These are phyloP conservation scores for Halenospora varia DNA, from an alignment of 495 filamentous ascomycete species.

Conservation along the genomic window DNA sequence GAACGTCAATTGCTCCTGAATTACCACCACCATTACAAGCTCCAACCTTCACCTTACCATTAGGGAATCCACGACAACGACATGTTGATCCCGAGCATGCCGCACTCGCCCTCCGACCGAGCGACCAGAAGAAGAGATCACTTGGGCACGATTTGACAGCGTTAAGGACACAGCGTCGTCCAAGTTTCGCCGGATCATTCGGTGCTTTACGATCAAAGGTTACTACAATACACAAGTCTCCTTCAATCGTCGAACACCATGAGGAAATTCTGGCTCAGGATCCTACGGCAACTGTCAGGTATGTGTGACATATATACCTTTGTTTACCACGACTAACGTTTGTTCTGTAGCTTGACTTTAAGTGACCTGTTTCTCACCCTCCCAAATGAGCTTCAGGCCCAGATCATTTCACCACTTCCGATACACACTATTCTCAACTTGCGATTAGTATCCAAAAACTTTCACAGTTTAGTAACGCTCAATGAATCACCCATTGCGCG, in stretches of 20 bases:
- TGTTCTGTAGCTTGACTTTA: constrained; percentile 22
- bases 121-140: constrained; percentile 26
- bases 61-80: constrained; percentile 22
- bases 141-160: constrained; percentile 25
- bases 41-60: constrained; percentile 22
- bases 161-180: constrained; percentile 23
- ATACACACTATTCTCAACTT: constrained; percentile 49
- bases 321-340: constrained; percentile 1
- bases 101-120: constrained; percentile 9
- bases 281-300: constrained; percentile 11
- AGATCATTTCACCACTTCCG: constrained; percentile 51
- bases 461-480: constrained; percentile 49
- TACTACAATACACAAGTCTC: constrained; percentile 17
- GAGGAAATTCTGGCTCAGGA: constrained; percentile 20
- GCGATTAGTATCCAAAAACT: constrained; percentile 46
- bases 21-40: constrained; percentile 8
- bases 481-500: constrained; percentile 53
- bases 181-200: constrained; percentile 24
- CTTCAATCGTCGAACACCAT: constrained; percentile 18
- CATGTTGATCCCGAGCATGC: constrained; percentile 9
- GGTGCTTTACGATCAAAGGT: constrained; percentile 25
- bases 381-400: constrained; percentile 51
- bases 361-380: constrained; percentile 46
- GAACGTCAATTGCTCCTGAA: background rate
- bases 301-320: constrained; percentile 2